Evolutionary conservation across 148 eudicot species (phyloP).

Genomic region (Camellia sinensis): DNA sequence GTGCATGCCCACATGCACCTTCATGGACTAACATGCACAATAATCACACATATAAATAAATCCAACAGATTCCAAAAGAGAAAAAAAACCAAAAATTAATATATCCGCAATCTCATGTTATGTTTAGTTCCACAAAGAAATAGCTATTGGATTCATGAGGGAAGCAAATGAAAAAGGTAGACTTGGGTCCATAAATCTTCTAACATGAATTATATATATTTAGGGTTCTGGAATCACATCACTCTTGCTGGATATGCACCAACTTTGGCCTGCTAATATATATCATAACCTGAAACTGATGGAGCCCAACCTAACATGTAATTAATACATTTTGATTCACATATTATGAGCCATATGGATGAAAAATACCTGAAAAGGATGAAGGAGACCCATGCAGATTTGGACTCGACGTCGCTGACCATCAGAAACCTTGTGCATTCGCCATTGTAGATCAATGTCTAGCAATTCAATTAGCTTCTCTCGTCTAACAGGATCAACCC

Average conservation of each 20-base stretch:
- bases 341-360: background rate
- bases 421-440: slow-evolving; percentile 99
- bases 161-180: background rate
- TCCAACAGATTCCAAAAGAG: background rate
- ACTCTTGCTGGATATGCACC: background rate
- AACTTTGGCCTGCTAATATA: background rate
- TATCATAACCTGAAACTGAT: background rate
- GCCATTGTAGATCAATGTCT: slow-evolving; percentile 86
- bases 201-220: background rate
- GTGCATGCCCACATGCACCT: background rate
- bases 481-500: slow-evolving; percentile 76
- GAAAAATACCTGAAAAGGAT: slow-evolving; percentile 70
- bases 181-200: background rate
- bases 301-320: background rate
- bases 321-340: background rate
- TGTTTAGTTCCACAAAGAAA: background rate
- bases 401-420: slow-evolving; percentile 95
- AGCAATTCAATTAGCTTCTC: slow-evolving; percentile 78
- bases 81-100: background rate
- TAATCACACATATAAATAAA: background rate
- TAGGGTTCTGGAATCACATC: background rate
- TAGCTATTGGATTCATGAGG: background rate
- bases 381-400: slow-evolving; percentile 98
- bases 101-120: background rate
- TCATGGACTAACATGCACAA: background rate